Conservation (phyloP, 2,329 filamentous ascomycete genomes). For the Aspergillus glaucus region DNA sequence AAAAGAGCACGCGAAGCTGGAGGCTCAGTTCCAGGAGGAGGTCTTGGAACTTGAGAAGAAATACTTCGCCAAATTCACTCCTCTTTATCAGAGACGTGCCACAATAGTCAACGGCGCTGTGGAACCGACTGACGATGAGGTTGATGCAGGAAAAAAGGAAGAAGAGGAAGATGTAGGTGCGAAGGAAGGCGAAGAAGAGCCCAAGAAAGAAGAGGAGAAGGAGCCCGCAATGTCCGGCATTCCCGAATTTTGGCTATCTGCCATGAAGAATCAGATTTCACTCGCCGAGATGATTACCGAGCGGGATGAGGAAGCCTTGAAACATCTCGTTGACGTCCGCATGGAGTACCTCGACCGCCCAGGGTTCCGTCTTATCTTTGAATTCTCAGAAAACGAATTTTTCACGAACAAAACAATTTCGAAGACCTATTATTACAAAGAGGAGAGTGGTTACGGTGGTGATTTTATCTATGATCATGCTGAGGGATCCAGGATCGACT, state of each 20-base stretch:
- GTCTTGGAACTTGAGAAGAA: constrained; percentile 98
- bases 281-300: constrained; percentile 98
- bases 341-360: constrained; percentile 99
- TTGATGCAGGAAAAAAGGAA: constrained; percentile 77
- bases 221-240: constrained; percentile 64
- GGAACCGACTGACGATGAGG: constrained; percentile 82
- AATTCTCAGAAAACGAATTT: constrained; percentile 90
- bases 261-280: constrained; percentile 99
- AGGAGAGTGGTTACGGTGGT: constrained; percentile 95
- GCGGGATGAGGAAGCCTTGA: constrained; percentile 88
- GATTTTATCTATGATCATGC: constrained; percentile 99
- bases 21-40: constrained; percentile 97
- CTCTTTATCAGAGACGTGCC: constrained; percentile 90
- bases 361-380: constrained; percentile 96
- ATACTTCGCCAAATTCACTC: constrained; percentile 98
- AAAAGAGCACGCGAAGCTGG: constrained; percentile 97
- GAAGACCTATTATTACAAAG: constrained; percentile 99
- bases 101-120: constrained; percentile 80
- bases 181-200: constrained; percentile 52
- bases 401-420: constrained; percentile 96
- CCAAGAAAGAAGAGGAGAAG: constrained; percentile 42
- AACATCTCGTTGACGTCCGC: constrained; percentile 82
- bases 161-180: constrained; percentile 61
- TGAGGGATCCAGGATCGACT: constrained; percentile 95
- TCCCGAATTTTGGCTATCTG: constrained; percentile 98